A percentile compares a stretch with the other conserved stretches of the same genome.
Conservation (phyloP, 768 basidiomycete genomes). For the Gelatoporia subvermispora region DNA sequence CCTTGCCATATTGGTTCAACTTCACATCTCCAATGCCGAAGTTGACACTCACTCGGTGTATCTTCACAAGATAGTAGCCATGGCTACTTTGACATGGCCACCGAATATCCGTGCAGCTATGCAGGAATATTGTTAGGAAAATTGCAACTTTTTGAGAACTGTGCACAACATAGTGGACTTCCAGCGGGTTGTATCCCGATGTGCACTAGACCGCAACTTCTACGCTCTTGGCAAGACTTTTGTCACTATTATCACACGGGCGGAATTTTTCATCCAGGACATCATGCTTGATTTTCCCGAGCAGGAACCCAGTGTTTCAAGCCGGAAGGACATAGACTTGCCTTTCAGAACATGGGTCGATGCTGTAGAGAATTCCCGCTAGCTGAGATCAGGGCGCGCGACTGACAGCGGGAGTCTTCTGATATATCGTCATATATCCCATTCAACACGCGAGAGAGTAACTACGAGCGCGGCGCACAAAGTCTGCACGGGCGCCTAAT, state of each 20-base stretch:
- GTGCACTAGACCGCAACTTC: slow-evolving; percentile 39
- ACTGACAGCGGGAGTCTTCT: no score
- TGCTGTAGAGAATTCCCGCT: slow-evolving; percentile 31
- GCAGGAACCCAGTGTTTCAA: no score
- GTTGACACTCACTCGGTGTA: slow-evolving; percentile 41
- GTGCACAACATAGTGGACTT: slow-evolving; percentile 36
- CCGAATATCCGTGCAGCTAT: slow-evolving; percentile 40
- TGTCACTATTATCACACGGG: slow-evolving; percentile 42
- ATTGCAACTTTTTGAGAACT: slow-evolving; percentile 44
- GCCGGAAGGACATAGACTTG: no score
- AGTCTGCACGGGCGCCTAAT: no score
- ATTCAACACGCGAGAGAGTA: no score
- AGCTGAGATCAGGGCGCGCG: no score
- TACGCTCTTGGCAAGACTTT: slow-evolving; percentile 45
- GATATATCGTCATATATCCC: no score
- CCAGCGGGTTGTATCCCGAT: slow-evolving; percentile 46
- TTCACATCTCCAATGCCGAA: slow-evolving; percentile 39
- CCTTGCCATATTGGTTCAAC: slow-evolving; percentile 47
- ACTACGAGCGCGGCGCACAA: no score
- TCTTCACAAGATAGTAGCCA: slow-evolving; percentile 37
- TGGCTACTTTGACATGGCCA: slow-evolving; percentile 37
- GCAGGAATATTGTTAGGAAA: slow-evolving; percentile 41
- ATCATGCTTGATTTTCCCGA: no score
- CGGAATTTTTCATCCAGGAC: slow-evolving; percentile 53
- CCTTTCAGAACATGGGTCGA: slow-evolving; percentile 60